Conservation (phyloP, 2,329 filamentous ascomycete genomes). For the Ascochyta clinopodiicola region DNA sequence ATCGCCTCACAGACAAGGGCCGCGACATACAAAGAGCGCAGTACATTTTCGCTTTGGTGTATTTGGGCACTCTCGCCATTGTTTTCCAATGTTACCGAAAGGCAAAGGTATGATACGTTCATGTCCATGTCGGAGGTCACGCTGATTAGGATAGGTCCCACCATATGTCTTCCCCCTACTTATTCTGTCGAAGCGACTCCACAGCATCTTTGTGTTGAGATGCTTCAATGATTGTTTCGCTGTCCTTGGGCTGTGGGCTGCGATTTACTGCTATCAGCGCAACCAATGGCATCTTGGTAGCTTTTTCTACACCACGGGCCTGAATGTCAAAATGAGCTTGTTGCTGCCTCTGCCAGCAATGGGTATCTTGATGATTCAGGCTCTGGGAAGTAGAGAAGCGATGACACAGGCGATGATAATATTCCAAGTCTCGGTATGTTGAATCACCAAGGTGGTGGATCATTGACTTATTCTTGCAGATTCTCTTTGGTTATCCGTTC, state of each 20-base stretch:
- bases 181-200: constrained; percentile 86
- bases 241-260: constrained; percentile 78
- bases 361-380: constrained; percentile 76
- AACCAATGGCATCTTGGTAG: constrained; percentile 76
- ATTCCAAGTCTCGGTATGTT: constrained; percentile 74
- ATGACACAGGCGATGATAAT: constrained; percentile 75
- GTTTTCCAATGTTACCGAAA: constrained; percentile 83
- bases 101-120: constrained; percentile 63
- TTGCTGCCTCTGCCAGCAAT: constrained; percentile 83
- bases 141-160: constrained; percentile 64
- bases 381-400: constrained; percentile 69
- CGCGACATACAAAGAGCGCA: constrained; percentile 81
- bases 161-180: constrained; percentile 88
- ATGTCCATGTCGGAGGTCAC: background rate
- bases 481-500: constrained; percentile 71
- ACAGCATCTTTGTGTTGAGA: constrained; percentile 90
- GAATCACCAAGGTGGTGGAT: background rate
- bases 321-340: constrained; percentile 96
- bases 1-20: constrained; percentile 78
- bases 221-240: constrained; percentile 97
- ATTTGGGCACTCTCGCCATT: constrained; percentile 75
- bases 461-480: constrained; percentile 45
- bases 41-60: constrained; percentile 79
- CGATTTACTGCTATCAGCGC: constrained; percentile 80
- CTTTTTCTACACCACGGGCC: constrained; percentile 74